Base-by-base conservation (phyloP, 306 rosid species). In the Cucumis cinereus region DNA sequence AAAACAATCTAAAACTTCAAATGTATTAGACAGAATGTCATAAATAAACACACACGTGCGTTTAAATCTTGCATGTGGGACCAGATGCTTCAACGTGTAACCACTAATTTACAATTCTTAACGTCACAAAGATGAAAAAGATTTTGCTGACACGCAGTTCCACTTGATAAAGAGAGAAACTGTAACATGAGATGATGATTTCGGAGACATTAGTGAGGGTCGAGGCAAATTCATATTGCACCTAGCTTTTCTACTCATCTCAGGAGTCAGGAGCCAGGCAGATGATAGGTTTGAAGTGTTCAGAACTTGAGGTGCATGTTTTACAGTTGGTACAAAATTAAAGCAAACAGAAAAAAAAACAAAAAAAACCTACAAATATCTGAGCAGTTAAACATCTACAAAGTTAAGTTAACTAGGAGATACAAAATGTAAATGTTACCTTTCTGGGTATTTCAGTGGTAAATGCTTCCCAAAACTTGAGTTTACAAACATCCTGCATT, bases 401-500 rank as follows among this genome's bases (percentile, higher is more conserved):
- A 10, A 5, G 24, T 38, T 66, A 38, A 20, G 30, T 38, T 23
- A 20, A 36, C 28, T 19, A 38, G 30, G 4, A 66, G 72, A 38
- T 38, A 20, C 23, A 20, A 41, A 40, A 22, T 68, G 50, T 20
- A 45, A 22, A 41, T 68, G 23, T 49, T 77, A 88, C 90, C 87
- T 76, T 83, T 41, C 78, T 77, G 54, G 86, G 79, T 24, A 67
- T 45, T 47, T 81, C 82, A 1, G 88, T 63, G 77, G 84, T 79
- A 45, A 89, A 86, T 13, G 82, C 57, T 82, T 80, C 83, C 76
- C 63, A 83, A 72, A 75, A 55, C 54, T 54, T 81, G 40, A 52
- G 77, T 22, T 70, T 75, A 56, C 81, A 74, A 64, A 64, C 61
- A 78, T 80, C 83, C 97, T 91, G 87, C 8, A 82, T 55, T 66